phyloP scores from a whole-genome alignment of 192 early-diverging fungal genomes.

The Gonapodya sp. region DNA sequence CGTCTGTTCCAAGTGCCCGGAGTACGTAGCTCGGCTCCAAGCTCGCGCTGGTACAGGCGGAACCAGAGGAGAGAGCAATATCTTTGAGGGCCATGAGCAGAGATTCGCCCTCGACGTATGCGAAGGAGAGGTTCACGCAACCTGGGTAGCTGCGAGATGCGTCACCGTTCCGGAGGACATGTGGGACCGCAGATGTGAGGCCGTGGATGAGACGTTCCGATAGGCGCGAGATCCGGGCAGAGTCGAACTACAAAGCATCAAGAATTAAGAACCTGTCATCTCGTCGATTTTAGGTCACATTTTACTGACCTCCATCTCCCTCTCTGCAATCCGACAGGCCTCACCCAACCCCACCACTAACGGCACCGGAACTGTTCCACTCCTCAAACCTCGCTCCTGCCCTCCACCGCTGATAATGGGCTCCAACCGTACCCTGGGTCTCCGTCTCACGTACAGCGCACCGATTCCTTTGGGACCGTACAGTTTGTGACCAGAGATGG shows the following conservation, averaged over 20 bases:
- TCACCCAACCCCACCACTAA: slow-evolving; percentile 84
- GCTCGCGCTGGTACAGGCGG: slow-evolving; percentile 92
- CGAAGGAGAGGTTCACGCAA: slow-evolving; percentile 93
- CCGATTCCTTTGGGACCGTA: slow-evolving; percentile 98
- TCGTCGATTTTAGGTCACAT: neutral
- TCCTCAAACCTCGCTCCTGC: slow-evolving; percentile 88
- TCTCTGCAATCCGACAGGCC: slow-evolving; percentile 65
- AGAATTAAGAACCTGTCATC: slow-evolving; percentile 18
- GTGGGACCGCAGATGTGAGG: slow-evolving; percentile 61
- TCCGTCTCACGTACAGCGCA: slow-evolving; percentile 81
- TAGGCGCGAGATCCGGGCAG: slow-evolving; percentile 55
- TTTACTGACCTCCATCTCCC: slow-evolving; percentile 67
- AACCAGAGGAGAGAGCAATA: slow-evolving; percentile 88
- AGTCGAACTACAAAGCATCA: slow-evolving; percentile 58
- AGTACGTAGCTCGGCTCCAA: slow-evolving; percentile 95
- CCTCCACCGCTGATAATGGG: slow-evolving; percentile 88
- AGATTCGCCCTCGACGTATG: slow-evolving; percentile 95
- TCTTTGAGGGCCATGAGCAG: slow-evolving; percentile 97
- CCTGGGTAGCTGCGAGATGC: slow-evolving; percentile 67
- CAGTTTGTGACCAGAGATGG: slow-evolving; percentile 93
- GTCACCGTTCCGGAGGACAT: slow-evolving; percentile 89
- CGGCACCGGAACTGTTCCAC: slow-evolving; percentile 87
- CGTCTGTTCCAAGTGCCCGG: slow-evolving; percentile 89
- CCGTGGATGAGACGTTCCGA: slow-evolving; percentile 72
- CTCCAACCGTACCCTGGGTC: slow-evolving; percentile 87